Evolutionary conservation across 768 basidiomycete species (phyloP).

Genomic region (Tylopilus intermedius): DNA sequence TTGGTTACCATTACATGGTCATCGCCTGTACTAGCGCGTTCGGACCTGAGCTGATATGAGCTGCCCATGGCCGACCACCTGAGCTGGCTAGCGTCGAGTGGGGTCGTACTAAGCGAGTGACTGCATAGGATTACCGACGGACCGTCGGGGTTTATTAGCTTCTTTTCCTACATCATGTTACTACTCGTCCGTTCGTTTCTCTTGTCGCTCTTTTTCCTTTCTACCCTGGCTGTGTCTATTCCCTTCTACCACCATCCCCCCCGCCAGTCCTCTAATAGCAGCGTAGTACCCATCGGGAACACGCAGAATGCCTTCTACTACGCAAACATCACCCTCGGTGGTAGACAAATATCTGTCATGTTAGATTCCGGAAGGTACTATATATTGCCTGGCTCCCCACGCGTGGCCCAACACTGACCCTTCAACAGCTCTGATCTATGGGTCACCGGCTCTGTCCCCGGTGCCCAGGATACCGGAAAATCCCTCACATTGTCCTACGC

Average conservation of each 20-base stretch:
- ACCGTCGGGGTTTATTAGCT: not conserved
- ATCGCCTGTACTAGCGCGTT: too few species aligned
- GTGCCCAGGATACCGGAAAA: constrained; percentile 52
- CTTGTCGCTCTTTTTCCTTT: constrained; percentile 11
- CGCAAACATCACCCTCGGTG: constrained; percentile 64
- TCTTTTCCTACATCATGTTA: constrained; percentile 18
- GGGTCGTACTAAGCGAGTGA: too few species aligned
- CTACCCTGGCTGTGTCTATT: constrained; percentile 29
- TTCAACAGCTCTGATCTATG: constrained; percentile 65
- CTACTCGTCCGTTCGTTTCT: constrained; percentile 22
- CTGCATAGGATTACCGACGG: not conserved
- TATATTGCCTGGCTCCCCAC: not conserved
- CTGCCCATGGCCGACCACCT: too few species aligned
- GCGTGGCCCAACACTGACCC: constrained; percentile 3
- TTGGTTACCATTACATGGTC: too few species aligned
- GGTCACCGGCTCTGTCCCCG: constrained; percentile 51
- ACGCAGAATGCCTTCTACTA: constrained; percentile 72
- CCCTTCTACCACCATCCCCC: constrained; percentile 22
- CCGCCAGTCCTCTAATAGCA: constrained; percentile 23
- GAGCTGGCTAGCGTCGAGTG: too few species aligned
- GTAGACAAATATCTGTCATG: constrained; percentile 51
- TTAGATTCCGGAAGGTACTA: constrained; percentile 73
- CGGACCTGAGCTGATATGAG: too few species aligned
- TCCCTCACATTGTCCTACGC: constrained; percentile 59
- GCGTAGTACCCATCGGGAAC: constrained; percentile 49